phyloP scores from a whole-genome alignment of 306 rosid genomes.

The Sphenostylis stenocarpa region DNA sequence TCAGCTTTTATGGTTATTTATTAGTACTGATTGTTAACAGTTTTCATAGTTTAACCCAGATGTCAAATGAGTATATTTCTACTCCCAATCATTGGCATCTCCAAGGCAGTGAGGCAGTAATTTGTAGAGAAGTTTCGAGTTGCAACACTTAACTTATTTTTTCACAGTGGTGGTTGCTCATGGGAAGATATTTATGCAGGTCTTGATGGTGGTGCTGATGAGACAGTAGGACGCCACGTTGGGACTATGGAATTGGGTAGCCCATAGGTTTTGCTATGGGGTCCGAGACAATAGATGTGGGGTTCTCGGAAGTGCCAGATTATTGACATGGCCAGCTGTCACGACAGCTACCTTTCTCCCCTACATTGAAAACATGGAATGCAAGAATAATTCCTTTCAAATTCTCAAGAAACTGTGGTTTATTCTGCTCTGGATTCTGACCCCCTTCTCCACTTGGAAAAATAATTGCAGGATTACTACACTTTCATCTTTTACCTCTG shows the following conservation, averaged over 20 bases:
- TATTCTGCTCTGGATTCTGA: too few species aligned
- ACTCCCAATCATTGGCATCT: conserved; percentile 26
- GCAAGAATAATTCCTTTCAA: not conserved
- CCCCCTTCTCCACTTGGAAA: too few species aligned
- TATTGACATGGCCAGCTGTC: conserved; percentile 19
- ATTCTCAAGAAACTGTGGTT: not conserved
- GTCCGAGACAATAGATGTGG: not conserved
- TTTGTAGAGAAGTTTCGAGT: not conserved
- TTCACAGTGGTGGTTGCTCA: not conserved
- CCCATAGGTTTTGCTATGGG: not conserved
- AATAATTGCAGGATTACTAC: too few species aligned
- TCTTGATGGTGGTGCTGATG: not conserved
- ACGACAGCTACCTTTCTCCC: not conserved
- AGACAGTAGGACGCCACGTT: not conserved
- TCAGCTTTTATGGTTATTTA: not conserved
- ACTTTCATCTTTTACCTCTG: too few species aligned
- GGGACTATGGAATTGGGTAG: not conserved
- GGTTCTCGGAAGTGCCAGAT: not conserved
- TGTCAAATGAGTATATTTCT: not conserved
- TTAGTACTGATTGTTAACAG: not conserved
- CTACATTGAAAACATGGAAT: not conserved
- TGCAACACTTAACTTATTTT: not conserved
- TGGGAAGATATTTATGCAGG: not conserved
- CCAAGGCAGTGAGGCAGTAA: conserved; percentile 5
- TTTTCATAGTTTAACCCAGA: too few species aligned